phyloP scores from a whole-genome alignment of 2,329 filamentous ascomycete genomes.

The Thielaviopsis euricoi region DNA sequence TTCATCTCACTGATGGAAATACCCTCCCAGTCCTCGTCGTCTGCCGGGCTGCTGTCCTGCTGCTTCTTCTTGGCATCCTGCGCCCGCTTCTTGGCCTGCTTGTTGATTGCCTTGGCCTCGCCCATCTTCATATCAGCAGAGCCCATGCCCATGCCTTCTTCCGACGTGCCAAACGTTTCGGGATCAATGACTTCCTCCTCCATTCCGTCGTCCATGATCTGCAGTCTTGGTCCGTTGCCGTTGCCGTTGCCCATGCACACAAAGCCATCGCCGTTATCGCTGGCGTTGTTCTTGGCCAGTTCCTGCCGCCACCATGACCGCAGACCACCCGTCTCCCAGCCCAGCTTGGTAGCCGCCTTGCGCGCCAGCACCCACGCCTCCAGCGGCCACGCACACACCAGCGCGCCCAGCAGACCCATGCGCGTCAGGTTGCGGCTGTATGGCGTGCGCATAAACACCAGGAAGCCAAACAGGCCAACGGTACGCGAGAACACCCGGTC shows the following conservation, averaged over 20 bases:
- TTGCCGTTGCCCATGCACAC: neutral
- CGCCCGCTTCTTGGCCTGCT: constrained; percentile 2
- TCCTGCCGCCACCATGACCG: constrained; percentile 7
- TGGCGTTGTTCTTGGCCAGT: constrained; percentile 5
- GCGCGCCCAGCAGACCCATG: constrained; percentile 2
- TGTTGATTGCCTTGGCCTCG: constrained; percentile 5
- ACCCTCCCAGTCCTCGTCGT: constrained; percentile 1
- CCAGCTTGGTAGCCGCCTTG: constrained; percentile 7
- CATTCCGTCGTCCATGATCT: constrained; percentile 8
- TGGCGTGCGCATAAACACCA: constrained; percentile 6
- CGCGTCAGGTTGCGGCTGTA: constrained; percentile 4
- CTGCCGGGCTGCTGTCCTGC: neutral
- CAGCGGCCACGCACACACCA: constrained; percentile 8
- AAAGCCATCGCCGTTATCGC: constrained; percentile 4
- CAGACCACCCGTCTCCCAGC: constrained; percentile 7
- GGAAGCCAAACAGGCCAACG: constrained; percentile 8
- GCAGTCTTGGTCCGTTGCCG: neutral
- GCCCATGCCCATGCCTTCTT: constrained; percentile 5
- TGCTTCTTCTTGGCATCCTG: constrained; percentile 1
- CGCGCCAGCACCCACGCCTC: constrained; percentile 4
- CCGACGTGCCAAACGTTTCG: constrained; percentile 7
- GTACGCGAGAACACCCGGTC: constrained; percentile 9
- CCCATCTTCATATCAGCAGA: constrained; percentile 2
- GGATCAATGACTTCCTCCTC: constrained; percentile 6
- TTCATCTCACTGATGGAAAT: constrained; percentile 9